Conservation (phyloP, 108 stramenopile species). For the Bacterosira constricta region DNA sequence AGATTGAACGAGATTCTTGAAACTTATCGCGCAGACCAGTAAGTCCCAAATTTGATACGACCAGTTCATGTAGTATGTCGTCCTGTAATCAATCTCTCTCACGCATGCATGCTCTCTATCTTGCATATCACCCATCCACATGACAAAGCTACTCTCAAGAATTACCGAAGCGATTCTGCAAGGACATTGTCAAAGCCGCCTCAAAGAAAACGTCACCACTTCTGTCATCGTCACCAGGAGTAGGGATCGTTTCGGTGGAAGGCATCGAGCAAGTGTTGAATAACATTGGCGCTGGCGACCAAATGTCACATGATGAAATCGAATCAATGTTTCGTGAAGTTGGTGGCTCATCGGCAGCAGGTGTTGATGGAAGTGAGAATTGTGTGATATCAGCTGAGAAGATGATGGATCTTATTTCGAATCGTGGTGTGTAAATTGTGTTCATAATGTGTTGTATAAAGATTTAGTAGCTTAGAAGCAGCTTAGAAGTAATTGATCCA, state of each 20-base stretch:
- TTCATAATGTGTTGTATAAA: no score
- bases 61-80: background rate
- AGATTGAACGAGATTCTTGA: slow-evolving; percentile 49
- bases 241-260: slow-evolving; percentile 34
- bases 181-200: slow-evolving; percentile 57
- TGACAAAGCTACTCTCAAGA: slow-evolving; percentile 48
- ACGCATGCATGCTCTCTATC: background rate
- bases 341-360: slow-evolving; percentile 20
- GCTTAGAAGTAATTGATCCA: no score
- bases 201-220: background rate
- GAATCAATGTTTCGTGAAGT: slow-evolving; percentile 53
- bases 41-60: slow-evolving; percentile 32
- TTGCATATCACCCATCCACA: background rate
- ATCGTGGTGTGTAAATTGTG: no score
- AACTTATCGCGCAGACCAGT: slow-evolving; percentile 56
- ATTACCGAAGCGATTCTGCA: slow-evolving; percentile 56
- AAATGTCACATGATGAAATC: slow-evolving; percentile 48
- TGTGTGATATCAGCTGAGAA: slow-evolving; percentile 27
- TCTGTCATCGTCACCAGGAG: background rate
- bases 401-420: slow-evolving; percentile 22
- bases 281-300: slow-evolving; percentile 52
- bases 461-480: no score
- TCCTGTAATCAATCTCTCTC: background rate
- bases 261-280: slow-evolving; percentile 49
- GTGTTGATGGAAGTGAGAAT: background rate